Base-by-base conservation (phyloP, 495 filamentous ascomycete genomes). In the Clohesyomyces aquaticus region DNA sequence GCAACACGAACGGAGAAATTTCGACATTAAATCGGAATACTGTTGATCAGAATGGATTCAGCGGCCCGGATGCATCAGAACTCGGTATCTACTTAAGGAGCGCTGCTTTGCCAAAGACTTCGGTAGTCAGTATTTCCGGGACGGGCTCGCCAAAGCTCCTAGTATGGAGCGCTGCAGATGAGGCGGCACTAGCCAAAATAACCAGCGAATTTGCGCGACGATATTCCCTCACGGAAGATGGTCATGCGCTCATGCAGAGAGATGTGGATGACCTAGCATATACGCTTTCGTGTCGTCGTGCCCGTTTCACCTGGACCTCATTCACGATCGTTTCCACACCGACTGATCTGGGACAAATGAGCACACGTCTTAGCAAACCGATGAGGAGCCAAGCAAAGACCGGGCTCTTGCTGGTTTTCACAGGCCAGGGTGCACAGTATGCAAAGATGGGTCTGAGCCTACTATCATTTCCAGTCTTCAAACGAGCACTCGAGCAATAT, bases 391-490 rank as follows among this genome's bases (percentile, higher is more conserved):
- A 18, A 49, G 10, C 43, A 22, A 1, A 21, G 27, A 14, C 25
- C 57, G 4, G 64, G 14, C 3, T 59, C n/a, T n/a, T n/a, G n/a
- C n/a, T 57, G 18, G 67, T 80, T 0, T 79, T 80, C 64, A 89
- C 85, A 16, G 87, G 88, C 4, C 88, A 91, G 65, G 88, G 88
- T n/a, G 85, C 87, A 0, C 87, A 90, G 65, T 89, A 85, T 83
- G 73, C 54, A 1, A 8, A 41, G 6, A 57, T 57, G 54, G 54
- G 54, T 19, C 1, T 2, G 11, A 19, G 19, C 3, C 18, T 57
- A 2, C 19, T 57, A 3, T 21, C 4, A n/a, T 47, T 45, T 28
- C 35, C 54, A 1, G 14, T 2, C 6, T 57, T 57, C n/a, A n/a
- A n/a, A n/a, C n/a, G n/a, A n/a, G n/a, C n/a, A n/a, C n/a, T 21